Conservation (phyloP, 441 rosid genomes). For the Omphalea diandra region DNA sequence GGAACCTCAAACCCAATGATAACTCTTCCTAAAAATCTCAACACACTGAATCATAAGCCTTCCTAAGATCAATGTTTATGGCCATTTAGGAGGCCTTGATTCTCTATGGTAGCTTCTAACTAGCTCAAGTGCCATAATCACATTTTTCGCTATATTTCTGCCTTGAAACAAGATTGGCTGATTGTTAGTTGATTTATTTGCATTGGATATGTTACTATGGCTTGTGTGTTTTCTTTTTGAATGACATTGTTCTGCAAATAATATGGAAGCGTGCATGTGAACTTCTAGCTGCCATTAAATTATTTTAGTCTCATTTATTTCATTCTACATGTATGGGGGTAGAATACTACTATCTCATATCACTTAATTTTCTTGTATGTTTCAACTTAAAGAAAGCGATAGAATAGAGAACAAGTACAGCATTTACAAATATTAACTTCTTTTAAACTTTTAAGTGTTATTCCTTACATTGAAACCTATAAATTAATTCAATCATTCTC, state of each 20-base stretch:
- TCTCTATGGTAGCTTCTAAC: no score
- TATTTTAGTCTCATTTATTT: background rate
- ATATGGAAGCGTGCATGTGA: background rate
- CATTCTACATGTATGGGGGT: background rate
- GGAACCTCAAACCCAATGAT: no score
- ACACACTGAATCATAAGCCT: no score
- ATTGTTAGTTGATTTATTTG: background rate
- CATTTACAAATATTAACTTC: background rate
- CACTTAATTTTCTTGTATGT: background rate
- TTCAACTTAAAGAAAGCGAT: background rate
- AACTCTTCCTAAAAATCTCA: no score
- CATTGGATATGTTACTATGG: background rate
- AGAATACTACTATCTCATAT: no score
- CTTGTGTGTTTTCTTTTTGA: background rate
- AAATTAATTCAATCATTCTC: background rate
- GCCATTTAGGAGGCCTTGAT: no score
- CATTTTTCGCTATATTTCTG: no score
- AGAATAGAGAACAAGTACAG: background rate
- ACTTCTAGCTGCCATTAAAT: background rate
- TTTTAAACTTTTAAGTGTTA: background rate
- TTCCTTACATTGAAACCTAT: background rate
- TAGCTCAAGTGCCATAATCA: no score
- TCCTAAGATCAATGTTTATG: no score
- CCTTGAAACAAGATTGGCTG: no score
- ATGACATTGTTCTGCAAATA: background rate